Evolutionary conservation across 78 protist genomes (phyloP).

Genomic region (Dictyostelium intermedium): DNA sequence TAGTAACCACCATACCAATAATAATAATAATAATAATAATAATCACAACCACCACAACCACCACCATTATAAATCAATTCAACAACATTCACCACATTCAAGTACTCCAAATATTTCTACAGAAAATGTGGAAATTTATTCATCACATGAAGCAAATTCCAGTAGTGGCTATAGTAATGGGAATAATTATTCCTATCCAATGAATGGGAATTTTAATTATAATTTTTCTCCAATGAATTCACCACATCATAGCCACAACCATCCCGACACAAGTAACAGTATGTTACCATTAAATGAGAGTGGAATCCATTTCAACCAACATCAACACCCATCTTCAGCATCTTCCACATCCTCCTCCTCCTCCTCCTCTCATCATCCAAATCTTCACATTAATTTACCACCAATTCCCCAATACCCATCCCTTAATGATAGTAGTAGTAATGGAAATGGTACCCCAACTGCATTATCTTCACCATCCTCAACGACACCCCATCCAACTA

Average conservation of each 20-base stretch:
- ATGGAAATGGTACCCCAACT: background rate
- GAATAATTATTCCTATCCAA: background rate
- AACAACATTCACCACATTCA: slow-evolving; percentile 20
- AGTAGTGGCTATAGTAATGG: background rate
- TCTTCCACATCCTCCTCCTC: background rate
- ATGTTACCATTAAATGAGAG: background rate
- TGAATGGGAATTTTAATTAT: background rate
- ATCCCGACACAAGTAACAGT: background rate
- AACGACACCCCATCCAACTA: slow-evolving; percentile 9
- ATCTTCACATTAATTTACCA: background rate
- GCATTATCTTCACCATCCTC: background rate
- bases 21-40: background rate
- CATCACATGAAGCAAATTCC: background rate
- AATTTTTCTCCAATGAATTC: background rate
- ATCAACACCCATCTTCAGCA: background rate
- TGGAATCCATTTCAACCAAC: background rate
- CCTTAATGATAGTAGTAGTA: background rate
- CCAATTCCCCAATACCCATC: slow-evolving; percentile 14
- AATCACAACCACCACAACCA: background rate
- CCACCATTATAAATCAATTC: background rate
- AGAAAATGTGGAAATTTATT: background rate
- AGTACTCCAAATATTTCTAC: background rate
- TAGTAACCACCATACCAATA: background rate
- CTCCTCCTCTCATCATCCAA: background rate
- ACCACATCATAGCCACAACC: background rate